Base-by-base conservation (phyloP, 78 protist species). In the Tieghemostelium lacteum region DNA sequence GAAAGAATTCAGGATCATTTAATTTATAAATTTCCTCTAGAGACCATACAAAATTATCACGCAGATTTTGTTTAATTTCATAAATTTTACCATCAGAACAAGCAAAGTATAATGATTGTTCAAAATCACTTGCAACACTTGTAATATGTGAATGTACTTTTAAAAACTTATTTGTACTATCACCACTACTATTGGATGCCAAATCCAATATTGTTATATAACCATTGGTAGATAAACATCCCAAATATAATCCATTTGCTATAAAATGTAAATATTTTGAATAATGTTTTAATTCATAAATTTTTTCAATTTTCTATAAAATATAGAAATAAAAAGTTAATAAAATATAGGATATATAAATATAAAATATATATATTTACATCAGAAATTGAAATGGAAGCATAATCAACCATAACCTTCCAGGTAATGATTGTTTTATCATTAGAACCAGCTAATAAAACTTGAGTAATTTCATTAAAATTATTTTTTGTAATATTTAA, bases 31-130 rank as follows among this genome's bases (percentile, higher is more conserved):
- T 61, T 29, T 80, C 78, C 8, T 80, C 88, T 16, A 67, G 10
- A 20, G 31, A 26, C 88, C 88, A 80, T 45, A 39, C 76, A 75
- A 75, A 80, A 10, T 67, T 67, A 8, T 42, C 54, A 45, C 36
- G 8, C 10, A 67, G 3, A 55, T 67, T 80, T 57, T 80, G 88
- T 67, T 67, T 80, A 37, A 80, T 2, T 67, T 67, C 77, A 31
- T 52, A 42, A 0, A 80, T 45, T 17, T 6, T 54, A 67, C 88
- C 67, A 55, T 57, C 37, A 22, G 39, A n/a, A 31, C 71, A 55
- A 1, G 64, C 75, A 28, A 75, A 28, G 28, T 49, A 80, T 22
- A 80, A 37, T n/a, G 50, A 37, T 34, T 55, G 22, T 16, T 77
- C 87, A 49, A 49, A 50, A 22, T 66, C 29, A 65, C 24, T 57